phyloP scores from a whole-genome alignment of 257 asterid species.

The Plantago major region DNA sequence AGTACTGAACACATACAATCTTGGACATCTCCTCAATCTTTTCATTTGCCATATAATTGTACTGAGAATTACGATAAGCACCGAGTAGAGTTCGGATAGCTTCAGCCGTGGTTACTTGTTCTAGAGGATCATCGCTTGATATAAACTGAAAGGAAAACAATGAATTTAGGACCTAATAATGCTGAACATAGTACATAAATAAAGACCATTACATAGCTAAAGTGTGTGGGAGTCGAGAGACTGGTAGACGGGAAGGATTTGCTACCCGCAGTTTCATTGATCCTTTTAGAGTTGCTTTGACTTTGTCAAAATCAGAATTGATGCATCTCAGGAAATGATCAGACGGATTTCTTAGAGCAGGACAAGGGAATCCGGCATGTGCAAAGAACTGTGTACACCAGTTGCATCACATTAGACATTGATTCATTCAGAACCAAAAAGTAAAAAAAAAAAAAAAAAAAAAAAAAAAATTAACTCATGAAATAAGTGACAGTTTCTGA shows the following conservation, averaged over 20 bases:
- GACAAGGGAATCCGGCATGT: slow-evolving; percentile 96
- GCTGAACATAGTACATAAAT: background rate
- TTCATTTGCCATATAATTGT: slow-evolving; percentile 50
- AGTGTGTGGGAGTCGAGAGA: background rate
- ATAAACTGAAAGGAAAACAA: slow-evolving; percentile 48
- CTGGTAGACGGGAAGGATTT: background rate
- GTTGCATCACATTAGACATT: slow-evolving; percentile 9
- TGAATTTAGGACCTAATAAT: background rate
- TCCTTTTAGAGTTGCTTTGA: slow-evolving; percentile 97
- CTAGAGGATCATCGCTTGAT: slow-evolving; percentile 87
- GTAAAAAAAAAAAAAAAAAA: too few relatives aligned
- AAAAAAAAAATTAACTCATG: background rate
- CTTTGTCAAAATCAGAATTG: slow-evolving; percentile 92
- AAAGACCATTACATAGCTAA: background rate
- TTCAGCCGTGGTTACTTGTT: slow-evolving; percentile 77
- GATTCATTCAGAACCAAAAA: background rate
- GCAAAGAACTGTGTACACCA: slow-evolving; percentile 68
- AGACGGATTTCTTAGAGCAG: slow-evolving; percentile 84
- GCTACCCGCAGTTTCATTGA: slow-evolving; percentile 89
- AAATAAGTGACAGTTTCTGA: slow-evolving; percentile 9
- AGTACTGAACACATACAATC: slow-evolving; percentile 48
- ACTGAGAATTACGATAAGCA: slow-evolving; percentile 59
- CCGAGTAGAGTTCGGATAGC: slow-evolving; percentile 69
- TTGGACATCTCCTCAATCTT: slow-evolving; percentile 87
- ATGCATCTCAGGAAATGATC: slow-evolving; percentile 94